phyloP scores from a whole-genome alignment of 1,284 basidiomycete genomes.

The Papiliotrema laurentii region DNA sequence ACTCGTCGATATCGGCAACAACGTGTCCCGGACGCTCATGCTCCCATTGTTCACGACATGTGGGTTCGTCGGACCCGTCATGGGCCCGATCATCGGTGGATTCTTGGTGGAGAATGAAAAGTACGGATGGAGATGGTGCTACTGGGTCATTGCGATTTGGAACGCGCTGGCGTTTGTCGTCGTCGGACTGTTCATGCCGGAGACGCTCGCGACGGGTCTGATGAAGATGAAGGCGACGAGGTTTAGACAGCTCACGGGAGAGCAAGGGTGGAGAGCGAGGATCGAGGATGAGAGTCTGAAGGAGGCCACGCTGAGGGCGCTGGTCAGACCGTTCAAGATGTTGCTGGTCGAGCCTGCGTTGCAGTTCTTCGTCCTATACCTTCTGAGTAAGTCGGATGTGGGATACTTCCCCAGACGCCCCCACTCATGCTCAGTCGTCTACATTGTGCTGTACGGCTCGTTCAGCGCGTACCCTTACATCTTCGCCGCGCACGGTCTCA shows the following conservation, averaged over 20 bases:
- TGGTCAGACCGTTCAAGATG: constrained; percentile 25
- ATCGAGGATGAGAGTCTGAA: constrained; percentile 23
- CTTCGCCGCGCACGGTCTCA: constrained; percentile 41
- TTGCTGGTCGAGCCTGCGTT: constrained; percentile 21
- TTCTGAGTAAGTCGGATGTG: constrained; percentile 15
- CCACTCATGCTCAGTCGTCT: constrained; percentile 15
- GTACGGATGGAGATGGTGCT: constrained; percentile 28
- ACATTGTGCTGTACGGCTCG: constrained; percentile 54
- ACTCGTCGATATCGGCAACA: constrained; percentile 22
- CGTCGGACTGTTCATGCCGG: constrained; percentile 22
- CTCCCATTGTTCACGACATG: constrained; percentile 20
- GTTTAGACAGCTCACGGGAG: constrained; percentile 14
- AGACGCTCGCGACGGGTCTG: constrained; percentile 19
- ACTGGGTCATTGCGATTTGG: constrained; percentile 23
- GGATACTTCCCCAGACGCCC: background rate
- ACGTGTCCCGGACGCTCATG: constrained; percentile 15
- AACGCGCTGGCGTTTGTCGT: constrained; percentile 17
- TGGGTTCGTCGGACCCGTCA: constrained; percentile 21
- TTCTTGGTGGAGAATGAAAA: constrained; percentile 8
- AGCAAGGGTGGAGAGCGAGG: constrained; percentile 16
- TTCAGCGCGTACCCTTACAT: constrained; percentile 60
- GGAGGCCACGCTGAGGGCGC: constrained; percentile 16
- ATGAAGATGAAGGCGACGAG: constrained; percentile 22
- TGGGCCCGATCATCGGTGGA: constrained; percentile 21
- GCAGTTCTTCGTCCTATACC: constrained; percentile 23